Evolutionary conservation across 129 eudicot genomes (phyloP).

Genomic region (Escallonia rubra): DNA sequence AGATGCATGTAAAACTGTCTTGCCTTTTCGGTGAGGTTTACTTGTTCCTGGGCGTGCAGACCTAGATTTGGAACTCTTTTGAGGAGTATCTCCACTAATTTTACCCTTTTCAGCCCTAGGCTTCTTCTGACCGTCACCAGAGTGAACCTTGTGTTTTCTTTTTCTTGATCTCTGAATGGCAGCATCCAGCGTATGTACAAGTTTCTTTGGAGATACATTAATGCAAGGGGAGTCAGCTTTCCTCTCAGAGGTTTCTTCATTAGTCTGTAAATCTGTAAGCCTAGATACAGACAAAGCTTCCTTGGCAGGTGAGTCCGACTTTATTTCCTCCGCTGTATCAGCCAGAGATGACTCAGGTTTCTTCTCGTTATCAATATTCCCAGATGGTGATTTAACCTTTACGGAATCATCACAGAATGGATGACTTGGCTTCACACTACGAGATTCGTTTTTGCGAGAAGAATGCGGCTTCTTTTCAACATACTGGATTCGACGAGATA

Average conservation of each 20-base stretch:
- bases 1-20: constrained; percentile 28
- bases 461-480: constrained; percentile 15
- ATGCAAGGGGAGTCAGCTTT: constrained; percentile 21
- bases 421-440: constrained; percentile 10
- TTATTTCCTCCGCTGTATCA: constrained; percentile 21
- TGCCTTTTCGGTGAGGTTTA: constrained; percentile 36
- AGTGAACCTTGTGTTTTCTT: constrained; percentile 37
- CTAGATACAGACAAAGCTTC: constrained; percentile 8
- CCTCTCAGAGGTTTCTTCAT: constrained; percentile 28
- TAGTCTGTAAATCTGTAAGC: constrained; percentile 21
- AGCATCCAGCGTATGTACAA: constrained; percentile 32
- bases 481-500: constrained; percentile 5
- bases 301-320: constrained; percentile 17
- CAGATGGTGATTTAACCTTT: constrained; percentile 26
- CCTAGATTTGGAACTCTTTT: constrained; percentile 26
- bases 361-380: constrained; percentile 23
- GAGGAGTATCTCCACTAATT: constrained; percentile 12
- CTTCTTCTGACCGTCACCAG: constrained; percentile 34
- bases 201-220: constrained; percentile 26
- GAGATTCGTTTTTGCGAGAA: constrained; percentile 9
- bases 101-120: constrained; percentile 42
- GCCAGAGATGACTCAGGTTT: constrained; percentile 11
- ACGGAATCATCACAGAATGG: constrained; percentile 35
- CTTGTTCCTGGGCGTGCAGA: constrained; percentile 23
- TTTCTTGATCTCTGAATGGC: constrained; percentile 30